Base-by-base conservation (phyloP, 305 asterid genomes). In the Andrographis paniculata region DNA sequence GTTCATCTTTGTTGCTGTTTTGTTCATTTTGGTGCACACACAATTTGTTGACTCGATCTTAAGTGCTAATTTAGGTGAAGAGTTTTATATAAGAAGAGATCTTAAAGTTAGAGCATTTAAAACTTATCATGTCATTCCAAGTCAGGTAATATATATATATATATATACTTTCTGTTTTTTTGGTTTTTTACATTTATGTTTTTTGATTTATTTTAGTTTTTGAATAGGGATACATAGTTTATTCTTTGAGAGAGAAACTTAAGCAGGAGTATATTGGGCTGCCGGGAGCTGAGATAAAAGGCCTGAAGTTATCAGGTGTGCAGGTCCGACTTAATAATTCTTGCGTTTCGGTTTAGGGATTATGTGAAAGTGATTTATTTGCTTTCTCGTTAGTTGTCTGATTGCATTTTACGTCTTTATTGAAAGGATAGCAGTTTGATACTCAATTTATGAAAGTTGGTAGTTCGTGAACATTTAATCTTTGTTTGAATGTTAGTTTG, bases 121-220 rank as follows among this genome's bases (percentile, higher is more conserved):
- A 70, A 91, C 95, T 30, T 86, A 80, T 63, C 96, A 83, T 55
- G 82, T 50, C 61, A 74, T 91, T 68, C 96, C 95, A 14, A 83
- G 99, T 71, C 98, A 86, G 96, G 98, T 82, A n/a, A n/a, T 60
- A 47, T 48, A 23, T 28, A 46, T 51, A 35, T 48, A 22, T 42
- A 18, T 56, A 22, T 24, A 55, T 59, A 50, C 20, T 51, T 46
- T 50, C 49, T 27, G 9, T 27, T 6, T 20, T 49, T 64, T 50
- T 57, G 14, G 22, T 30, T 64, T 13, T 52, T 38, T n/a, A n/a
- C n/a, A n/a, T n/a, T n/a, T n/a, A n/a, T n/a, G n/a, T n/a, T n/a
- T n/a, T n/a, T n/a, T n/a, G n/a, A n/a, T n/a, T n/a, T n/a, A n/a
- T n/a, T n/a, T n/a, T n/a, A 62, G 50, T 17, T 53, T 48, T 31